Percentiles rank a stretch among this genome's conserved stretches.
Evolutionary conservation across 1,139 yeast species (phyloP).

Genomic region (Kluyveromyces sp.): DNA sequence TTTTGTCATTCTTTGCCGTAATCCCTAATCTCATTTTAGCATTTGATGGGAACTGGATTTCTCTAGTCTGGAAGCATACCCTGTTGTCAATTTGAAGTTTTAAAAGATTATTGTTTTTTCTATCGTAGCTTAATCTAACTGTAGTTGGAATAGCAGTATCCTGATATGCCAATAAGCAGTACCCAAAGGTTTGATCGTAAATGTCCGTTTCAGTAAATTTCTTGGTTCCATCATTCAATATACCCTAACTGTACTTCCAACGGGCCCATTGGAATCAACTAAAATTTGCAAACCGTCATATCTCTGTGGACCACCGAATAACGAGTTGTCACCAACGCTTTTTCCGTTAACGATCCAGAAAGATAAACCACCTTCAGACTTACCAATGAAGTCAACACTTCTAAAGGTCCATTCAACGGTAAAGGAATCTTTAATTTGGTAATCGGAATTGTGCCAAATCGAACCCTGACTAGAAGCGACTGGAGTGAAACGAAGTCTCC

Average conservation of each 20-base stretch:
- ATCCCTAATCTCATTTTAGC: slow-evolving; percentile 40
- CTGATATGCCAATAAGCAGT: slow-evolving; percentile 52
- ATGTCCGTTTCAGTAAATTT: slow-evolving; percentile 15
- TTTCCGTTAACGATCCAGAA: slow-evolving; percentile 36
- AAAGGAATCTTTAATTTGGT: slow-evolving; percentile 39
- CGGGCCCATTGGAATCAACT: slow-evolving; percentile 43
- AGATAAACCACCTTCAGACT: slow-evolving; percentile 43
- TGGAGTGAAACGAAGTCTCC: slow-evolving; percentile 40
- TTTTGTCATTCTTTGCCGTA: slow-evolving; percentile 38
- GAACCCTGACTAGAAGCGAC: slow-evolving; percentile 37
- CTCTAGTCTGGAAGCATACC: slow-evolving; percentile 58
- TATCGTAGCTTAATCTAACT: slow-evolving; percentile 53
- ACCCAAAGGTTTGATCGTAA: slow-evolving; percentile 39
- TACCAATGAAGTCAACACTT: slow-evolving; percentile 43
- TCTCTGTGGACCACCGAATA: slow-evolving; percentile 25
- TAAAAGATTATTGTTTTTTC: slow-evolving; percentile 35
- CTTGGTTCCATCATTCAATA: slow-evolving; percentile 43
- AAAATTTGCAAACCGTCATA: slow-evolving; percentile 58
- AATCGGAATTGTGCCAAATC: slow-evolving; percentile 40
- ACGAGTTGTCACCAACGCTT: slow-evolving; percentile 6
- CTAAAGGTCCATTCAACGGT: slow-evolving; percentile 56
- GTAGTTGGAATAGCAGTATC: slow-evolving; percentile 64
- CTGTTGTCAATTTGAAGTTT: slow-evolving; percentile 65
- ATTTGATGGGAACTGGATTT: slow-evolving; percentile 29
- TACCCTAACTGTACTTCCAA: slow-evolving; percentile 42